phyloP scores from a whole-genome alignment of 1,284 basidiomycete species.

The Nidula niveotomentosa region DNA sequence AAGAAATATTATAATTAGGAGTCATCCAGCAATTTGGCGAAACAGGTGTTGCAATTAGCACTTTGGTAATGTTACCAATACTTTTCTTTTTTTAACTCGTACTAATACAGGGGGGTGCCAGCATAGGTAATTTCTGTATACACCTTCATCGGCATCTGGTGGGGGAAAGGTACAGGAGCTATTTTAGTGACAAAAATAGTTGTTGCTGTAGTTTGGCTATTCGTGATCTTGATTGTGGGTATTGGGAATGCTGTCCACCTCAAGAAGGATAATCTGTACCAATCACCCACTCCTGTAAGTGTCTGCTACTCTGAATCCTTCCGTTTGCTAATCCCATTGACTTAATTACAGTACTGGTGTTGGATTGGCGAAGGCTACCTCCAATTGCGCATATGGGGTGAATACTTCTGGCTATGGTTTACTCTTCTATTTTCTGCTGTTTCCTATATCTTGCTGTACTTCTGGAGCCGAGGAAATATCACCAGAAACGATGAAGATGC shows the following conservation, averaged over 20 bases:
- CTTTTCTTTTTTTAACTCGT: not conserved
- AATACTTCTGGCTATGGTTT: no score
- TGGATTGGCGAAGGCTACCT: no score
- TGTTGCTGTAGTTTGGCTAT: constrained; percentile 30
- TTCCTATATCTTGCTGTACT: no score
- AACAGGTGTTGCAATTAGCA: constrained; percentile 36
- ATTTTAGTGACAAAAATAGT: constrained; percentile 21
- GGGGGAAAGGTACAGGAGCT: constrained; percentile 20
- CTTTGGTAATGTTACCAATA: constrained; percentile 25
- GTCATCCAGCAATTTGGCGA: constrained; percentile 38
- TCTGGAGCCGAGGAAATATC: no score
- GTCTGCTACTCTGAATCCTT: no score
- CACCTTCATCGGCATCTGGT: constrained; percentile 36
- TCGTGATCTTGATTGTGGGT: constrained; percentile 30
- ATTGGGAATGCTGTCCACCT: constrained; percentile 25
- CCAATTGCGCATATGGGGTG: no score
- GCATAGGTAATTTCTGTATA: constrained; percentile 30
- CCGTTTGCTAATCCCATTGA: no score
- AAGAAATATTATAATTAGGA: constrained; percentile 12
- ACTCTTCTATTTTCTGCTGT: no score
- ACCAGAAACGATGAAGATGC: no score
- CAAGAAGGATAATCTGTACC: constrained; percentile 18
- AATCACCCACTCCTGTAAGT: constrained; percentile 35
- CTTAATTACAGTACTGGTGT: no score
- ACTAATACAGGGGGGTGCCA: no score